Conservation (phyloP, 2,329 filamentous ascomycete genomes). For the Fusarium dimerum region DNA sequence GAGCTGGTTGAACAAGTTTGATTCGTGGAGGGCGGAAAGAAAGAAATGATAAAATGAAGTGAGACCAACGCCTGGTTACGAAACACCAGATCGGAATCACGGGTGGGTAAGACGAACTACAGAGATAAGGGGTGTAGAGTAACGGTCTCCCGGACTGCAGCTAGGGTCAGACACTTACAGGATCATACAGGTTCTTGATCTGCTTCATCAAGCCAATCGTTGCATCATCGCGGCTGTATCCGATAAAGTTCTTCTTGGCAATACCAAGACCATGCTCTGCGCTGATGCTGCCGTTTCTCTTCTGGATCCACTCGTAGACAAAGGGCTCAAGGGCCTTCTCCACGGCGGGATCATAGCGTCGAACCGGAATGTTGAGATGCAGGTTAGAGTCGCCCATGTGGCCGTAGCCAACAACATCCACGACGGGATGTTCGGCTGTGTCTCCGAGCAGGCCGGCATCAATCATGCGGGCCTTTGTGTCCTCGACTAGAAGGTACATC, state of each 20-base stretch:
- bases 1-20: neutral
- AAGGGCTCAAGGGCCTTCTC: constrained; percentile 90
- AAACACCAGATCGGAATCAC: neutral
- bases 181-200: constrained; percentile 92
- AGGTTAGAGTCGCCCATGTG: constrained; percentile 98
- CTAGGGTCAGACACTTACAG: constrained; percentile 59
- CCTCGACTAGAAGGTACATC: constrained; percentile 87
- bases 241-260: constrained; percentile 94
- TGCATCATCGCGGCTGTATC: constrained; percentile 85
- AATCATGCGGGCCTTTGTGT: constrained; percentile 71
- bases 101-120: no score
- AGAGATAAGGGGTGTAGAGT: neutral
- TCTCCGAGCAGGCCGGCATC: constrained; percentile 77
- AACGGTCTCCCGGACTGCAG: neutral
- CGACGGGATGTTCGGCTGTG: constrained; percentile 73
- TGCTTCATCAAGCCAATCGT: constrained; percentile 93
- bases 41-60: neutral
- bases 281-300: constrained; percentile 88
- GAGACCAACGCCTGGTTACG: constrained; percentile 7
- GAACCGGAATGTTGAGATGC: constrained; percentile 85
- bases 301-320: constrained; percentile 95
- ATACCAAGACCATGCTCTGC: constrained; percentile 94
- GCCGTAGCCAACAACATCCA: constrained; percentile 92
- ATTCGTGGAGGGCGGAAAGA: constrained; percentile 3
- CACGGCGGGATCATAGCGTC: constrained; percentile 82